A percentile compares a stretch with the other conserved stretches of the same genome.
Conservation (phyloP, 2,329 filamentous ascomycete species). For the Fonsecaea multimorphosa region DNA sequence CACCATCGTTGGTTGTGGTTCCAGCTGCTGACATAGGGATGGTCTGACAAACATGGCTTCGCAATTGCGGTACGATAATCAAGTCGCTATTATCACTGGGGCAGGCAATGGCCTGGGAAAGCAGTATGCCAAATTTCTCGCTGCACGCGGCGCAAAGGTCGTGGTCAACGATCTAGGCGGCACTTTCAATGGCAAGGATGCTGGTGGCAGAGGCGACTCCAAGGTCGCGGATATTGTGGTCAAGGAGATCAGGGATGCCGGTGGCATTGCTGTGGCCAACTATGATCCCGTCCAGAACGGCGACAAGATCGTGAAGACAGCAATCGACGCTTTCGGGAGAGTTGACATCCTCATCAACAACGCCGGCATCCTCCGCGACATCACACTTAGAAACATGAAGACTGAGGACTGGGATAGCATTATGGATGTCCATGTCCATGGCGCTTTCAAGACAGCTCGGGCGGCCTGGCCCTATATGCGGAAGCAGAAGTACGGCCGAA, state of each 20-base stretch:
- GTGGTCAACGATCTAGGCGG: slow-evolving; percentile 96
- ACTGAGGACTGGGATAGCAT: slow-evolving; percentile 96
- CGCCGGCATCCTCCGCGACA: slow-evolving; percentile 69
- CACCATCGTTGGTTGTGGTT: not conserved
- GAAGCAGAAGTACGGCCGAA: slow-evolving; percentile 95
- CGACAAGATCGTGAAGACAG: slow-evolving; percentile 70
- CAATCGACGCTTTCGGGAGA: slow-evolving; percentile 32
- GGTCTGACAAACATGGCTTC: slow-evolving; percentile 57
- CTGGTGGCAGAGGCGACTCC: slow-evolving; percentile 72
- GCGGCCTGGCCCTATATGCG: slow-evolving; percentile 97
- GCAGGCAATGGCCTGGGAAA: slow-evolving; percentile 81
- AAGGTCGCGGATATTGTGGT: slow-evolving; percentile 65
- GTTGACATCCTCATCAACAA: slow-evolving; percentile 41
- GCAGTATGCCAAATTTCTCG: slow-evolving; percentile 87
- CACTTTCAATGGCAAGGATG: slow-evolving; percentile 89
- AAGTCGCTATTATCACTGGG: slow-evolving; percentile 86
- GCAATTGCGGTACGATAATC: slow-evolving; percentile 81
- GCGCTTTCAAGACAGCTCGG: slow-evolving; percentile 90
- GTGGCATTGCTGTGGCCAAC: slow-evolving; percentile 95
- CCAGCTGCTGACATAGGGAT: not conserved
- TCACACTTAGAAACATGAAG: slow-evolving; percentile 98
- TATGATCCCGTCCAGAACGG: slow-evolving; percentile 85
- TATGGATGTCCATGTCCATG: slow-evolving; percentile 87
- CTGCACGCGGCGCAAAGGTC: slow-evolving; percentile 85
- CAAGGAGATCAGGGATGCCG: slow-evolving; percentile 69